Evolutionary conservation across 2,329 filamentous ascomycete species (phyloP).

Genomic region (Monilinia laxa): DNA sequence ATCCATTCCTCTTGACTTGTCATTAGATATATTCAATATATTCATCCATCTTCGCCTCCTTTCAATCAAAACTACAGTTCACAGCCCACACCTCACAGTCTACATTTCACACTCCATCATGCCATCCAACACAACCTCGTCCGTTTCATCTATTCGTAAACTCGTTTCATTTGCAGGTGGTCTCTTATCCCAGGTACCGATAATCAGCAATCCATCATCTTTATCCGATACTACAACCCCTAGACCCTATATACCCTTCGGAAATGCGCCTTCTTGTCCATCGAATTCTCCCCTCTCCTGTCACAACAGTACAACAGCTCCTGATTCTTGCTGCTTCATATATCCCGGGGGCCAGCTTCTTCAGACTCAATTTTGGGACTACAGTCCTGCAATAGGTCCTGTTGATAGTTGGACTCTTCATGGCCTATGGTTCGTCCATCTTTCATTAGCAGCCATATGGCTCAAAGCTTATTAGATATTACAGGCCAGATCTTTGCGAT

Average conservation of each 20-base stretch:
- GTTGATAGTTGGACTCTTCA: slow-evolving; percentile 72
- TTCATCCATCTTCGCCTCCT: too few species aligned
- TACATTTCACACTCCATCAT: neutral
- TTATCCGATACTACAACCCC: neutral
- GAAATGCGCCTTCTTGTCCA: slow-evolving; percentile 36
- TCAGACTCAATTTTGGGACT: slow-evolving; percentile 79
- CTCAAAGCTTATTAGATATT: slow-evolving; percentile 42
- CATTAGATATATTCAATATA: too few species aligned
- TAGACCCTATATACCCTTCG: slow-evolving; percentile 22
- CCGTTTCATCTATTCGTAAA: slow-evolving; percentile 32
- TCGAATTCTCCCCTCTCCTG: slow-evolving; percentile 52
- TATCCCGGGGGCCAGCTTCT: slow-evolving; percentile 69
- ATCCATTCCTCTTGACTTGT: too few species aligned
- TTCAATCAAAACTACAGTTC: too few species aligned
- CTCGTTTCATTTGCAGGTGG: slow-evolving; percentile 32
- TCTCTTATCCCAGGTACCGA: slow-evolving; percentile 34
- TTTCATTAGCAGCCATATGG: neutral
- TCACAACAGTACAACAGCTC: slow-evolving; percentile 59
- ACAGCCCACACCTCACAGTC: too few species aligned
- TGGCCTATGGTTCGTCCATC: slow-evolving; percentile 52
- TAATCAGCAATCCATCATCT: slow-evolving; percentile 22
- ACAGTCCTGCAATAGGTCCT: slow-evolving; percentile 61
- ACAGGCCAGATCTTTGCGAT: slow-evolving; percentile 62
- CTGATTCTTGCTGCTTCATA: slow-evolving; percentile 73
- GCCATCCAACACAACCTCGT: slow-evolving; percentile 15